phyloP scores from a whole-genome alignment of 2,329 filamentous ascomycete species.

The Scopulariopsis brevicaulis region DNA sequence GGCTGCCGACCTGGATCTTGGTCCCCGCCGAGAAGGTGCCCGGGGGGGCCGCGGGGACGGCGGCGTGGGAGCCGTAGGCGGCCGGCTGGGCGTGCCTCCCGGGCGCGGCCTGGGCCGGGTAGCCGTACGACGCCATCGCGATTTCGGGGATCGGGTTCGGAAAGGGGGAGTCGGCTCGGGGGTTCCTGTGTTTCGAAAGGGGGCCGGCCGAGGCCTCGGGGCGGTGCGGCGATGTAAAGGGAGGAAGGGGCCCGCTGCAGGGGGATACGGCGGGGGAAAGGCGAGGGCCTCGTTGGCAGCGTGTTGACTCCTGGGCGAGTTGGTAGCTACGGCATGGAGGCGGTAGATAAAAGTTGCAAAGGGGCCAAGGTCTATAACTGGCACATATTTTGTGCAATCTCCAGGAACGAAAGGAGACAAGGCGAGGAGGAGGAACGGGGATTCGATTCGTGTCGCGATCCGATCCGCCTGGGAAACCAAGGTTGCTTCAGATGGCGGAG shows the following conservation, averaged over 20 bases:
- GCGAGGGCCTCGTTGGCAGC: not conserved
- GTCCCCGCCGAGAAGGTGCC: conserved; percentile 90
- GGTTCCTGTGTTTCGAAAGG: not conserved
- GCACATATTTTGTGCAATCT: not conserved
- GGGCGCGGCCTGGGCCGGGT: conserved; percentile 18
- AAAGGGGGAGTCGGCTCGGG: not conserved
- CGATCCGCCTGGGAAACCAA: not conserved
- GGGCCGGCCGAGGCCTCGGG: not conserved
- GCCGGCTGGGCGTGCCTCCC: conserved; percentile 22
- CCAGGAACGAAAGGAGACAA: not conserved
- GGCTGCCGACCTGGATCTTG: conserved; percentile 90
- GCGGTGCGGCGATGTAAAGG: not conserved
- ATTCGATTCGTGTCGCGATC: not conserved
- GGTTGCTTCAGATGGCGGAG: not conserved
- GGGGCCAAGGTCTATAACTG: not conserved
- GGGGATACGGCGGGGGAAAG: not conserved
- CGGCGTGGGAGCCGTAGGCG: conserved; percentile 30
- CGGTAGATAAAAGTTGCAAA: not conserved
- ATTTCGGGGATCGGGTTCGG: not conserved
- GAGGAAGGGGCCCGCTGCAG: not conserved
- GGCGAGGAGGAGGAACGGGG: not conserved
- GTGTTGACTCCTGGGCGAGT: not conserved
- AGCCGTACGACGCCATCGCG: conserved; percentile 28
- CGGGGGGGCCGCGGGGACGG: conserved; percentile 41
- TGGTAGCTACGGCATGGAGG: conserved; percentile 3